phyloP scores from a whole-genome alignment of 257 asterid species.

The Avicennia marina region DNA sequence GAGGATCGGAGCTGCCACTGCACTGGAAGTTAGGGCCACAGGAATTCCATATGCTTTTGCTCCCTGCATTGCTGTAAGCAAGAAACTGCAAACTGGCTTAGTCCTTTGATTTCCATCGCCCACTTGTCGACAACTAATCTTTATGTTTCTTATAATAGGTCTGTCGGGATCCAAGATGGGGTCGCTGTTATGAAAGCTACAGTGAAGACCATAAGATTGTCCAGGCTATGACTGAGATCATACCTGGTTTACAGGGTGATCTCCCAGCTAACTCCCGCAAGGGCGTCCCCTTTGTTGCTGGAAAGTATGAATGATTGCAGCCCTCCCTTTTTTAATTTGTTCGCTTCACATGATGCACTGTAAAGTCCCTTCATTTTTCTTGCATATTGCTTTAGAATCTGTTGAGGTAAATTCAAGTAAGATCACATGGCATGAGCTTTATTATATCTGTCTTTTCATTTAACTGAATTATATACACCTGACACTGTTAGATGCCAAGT shows the following conservation, averaged over 20 bases:
- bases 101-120: background rate
- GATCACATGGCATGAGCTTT: too few relatives aligned
- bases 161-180: slow-evolving; percentile 96
- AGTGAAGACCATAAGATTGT: slow-evolving; percentile 85
- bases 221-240: slow-evolving; percentile 74
- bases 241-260: slow-evolving; percentile 94
- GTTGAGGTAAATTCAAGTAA: too few relatives aligned
- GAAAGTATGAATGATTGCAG: slow-evolving; percentile 40
- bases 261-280: slow-evolving; percentile 39
- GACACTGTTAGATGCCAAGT: too few relatives aligned
- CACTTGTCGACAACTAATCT: too few relatives aligned
- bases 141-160: slow-evolving; percentile 41
- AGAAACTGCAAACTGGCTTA: background rate
- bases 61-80: slow-evolving; percentile 71
- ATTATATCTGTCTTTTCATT: too few relatives aligned
- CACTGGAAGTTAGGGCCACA: slow-evolving; percentile 74
- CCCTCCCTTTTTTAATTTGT: too few relatives aligned
- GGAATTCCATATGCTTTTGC: slow-evolving; percentile 75
- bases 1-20: slow-evolving; percentile 80
- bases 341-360: too few relatives aligned
- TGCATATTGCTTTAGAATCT: too few relatives aligned
- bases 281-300: slow-evolving; percentile 69
- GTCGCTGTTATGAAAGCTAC: slow-evolving; percentile 87
- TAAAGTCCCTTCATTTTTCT: too few relatives aligned
- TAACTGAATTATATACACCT: too few relatives aligned